Evolutionary conservation across 495 filamentous ascomycete genomes (phyloP), one percentile per base, ranked within the genome.

Genomic region (Neurospora terricola): DNA sequence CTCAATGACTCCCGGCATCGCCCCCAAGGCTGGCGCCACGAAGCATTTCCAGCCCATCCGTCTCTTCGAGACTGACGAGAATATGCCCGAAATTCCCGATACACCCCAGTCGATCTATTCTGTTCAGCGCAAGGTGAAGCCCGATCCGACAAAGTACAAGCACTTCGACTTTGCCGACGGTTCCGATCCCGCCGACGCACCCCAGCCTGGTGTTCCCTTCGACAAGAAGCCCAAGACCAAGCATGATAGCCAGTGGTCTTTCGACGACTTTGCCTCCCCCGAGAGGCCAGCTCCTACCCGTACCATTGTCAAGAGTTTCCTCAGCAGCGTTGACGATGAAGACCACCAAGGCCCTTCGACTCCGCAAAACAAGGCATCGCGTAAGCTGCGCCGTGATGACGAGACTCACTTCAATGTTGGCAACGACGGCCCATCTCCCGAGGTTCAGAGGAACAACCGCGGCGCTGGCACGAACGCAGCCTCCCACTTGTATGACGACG

Each of bases 121-220:
- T 66, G 77, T 79, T 45, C 83, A 86, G 59, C 80, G 85, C 76
- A 78, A 86, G 86, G 83, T 90, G 86, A 84, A 87, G 79, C 77
- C 84, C 11, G 84, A 94, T 76, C 87, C 93, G 12, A 88, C 88
- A 76, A 95, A 92, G 78, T 98, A 90, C 82, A 82, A 90, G 40
- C 95, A 99, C 81, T 98, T 98, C 78, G 91, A 96, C 71, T 90
- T 98, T 79, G 90, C 86, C 43, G 91, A 91, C 75, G 90, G 90
- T 70, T 82, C 84, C 23, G 83, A 85, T 18, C 74, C 80, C 27
- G 79, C 81, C 76, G 80, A 83, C 40, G 76, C 78, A 43, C 75
- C 82, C 40, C 69, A 81, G 70, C 76, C 77, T 36, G 76, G 66
- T 68, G 69, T 72, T 18, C 71, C 72, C 72, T 38, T 66, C 43